Base-by-base conservation (phyloP, 116 monocot species). In the Posidonia oceanica region DNA sequence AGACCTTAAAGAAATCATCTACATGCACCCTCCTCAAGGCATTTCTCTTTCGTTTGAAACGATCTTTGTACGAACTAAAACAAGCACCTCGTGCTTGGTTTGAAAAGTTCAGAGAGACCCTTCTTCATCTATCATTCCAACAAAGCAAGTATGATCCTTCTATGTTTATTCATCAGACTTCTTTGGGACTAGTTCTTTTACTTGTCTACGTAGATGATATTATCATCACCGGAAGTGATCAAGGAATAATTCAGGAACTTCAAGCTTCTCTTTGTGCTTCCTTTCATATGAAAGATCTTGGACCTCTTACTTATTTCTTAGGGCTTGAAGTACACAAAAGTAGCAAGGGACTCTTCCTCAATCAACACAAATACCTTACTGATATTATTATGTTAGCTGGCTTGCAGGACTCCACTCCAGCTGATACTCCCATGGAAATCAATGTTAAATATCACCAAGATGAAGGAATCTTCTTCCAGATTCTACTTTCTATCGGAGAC, bases 121-220 rank as follows among this genome's bases (percentile, higher is more conserved):
- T 75, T 38, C 13, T 44, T 16, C 22, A 4, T 21, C n/a, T 14
- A 7, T 40, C 58, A 14, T 52, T 75, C 14, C 4, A 39, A 29
- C 42, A 40, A 23, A 67, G 75, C 48, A 13, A 17, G 23, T 67
- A 21, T 56, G 67, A 68, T 75, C 56, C 41, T 16, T 75, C 60
- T 51, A 3, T 75, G 21, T 75, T 75, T 29, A 7, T 75, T 18
- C 48, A 37, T 4, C 23, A 60, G 6, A 18, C 36, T 57, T 40
- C 39, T 20, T 38, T 15, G 18, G 48, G 57, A 15, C 40, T 29
- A 1, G 29, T 14, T 16, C n/a, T 67, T 41, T 39, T 68, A 2
- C 39, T 75, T 3, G 14, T 68, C 0, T 59, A 75, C 59, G 60
- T 75, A n/a, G 75, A 75, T 67, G 75, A 68, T 75, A 65, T 66